Base-by-base conservation (phyloP, 23 red algal genomes). In the Gracilaria vermiculophylla region DNA sequence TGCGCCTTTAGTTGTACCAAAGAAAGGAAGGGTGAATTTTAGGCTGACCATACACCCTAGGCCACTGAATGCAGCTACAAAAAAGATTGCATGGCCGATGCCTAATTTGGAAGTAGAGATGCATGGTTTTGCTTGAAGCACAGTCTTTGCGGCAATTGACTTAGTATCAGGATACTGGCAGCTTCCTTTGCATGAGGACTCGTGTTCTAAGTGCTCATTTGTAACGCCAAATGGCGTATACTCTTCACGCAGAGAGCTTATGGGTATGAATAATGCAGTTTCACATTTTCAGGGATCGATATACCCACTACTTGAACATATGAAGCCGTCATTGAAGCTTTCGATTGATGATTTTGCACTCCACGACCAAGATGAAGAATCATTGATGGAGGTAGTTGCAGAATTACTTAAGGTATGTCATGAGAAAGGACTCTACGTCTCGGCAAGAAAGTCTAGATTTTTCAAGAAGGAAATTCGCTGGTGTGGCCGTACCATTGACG, bases 281-380 rank as follows among this genome's bases (percentile, higher is more conserved):
- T 2, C 85, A 20, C 41, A 90, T 25, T 90, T 90, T 53, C 85
- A 90, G 36, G 3, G 54, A 0, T 28, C 29, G 2, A 42, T 79
- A 0, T 31, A 78, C 31, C 71, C 70, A 0, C 41, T 48, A 1
- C 79, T 90, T 32, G 24, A 24, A 9, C 0, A 11, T 0, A 8
- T 90, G 1, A 1, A 41, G 17, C 67, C 33, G 14, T 6, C 20
- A 9, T 9, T 78, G 34, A 90, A 90, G 28, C 71, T 72, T 0
- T 90, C 75, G 87, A 48, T 81, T 8, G 87, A 91, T 57, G 87
- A 91, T 58, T 91, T 91, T 3, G 60, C 0, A 8, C 35, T 90
- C 13, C 43, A 90, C 29, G 57, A 32, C 6, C 6, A 10, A 39
- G 55, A 49, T n/a, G 73, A 90, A 42, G 17, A 37, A 49, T 1